Base-by-base conservation (phyloP, 2,329 filamentous ascomycete species). In the Catunica adiposa region DNA sequence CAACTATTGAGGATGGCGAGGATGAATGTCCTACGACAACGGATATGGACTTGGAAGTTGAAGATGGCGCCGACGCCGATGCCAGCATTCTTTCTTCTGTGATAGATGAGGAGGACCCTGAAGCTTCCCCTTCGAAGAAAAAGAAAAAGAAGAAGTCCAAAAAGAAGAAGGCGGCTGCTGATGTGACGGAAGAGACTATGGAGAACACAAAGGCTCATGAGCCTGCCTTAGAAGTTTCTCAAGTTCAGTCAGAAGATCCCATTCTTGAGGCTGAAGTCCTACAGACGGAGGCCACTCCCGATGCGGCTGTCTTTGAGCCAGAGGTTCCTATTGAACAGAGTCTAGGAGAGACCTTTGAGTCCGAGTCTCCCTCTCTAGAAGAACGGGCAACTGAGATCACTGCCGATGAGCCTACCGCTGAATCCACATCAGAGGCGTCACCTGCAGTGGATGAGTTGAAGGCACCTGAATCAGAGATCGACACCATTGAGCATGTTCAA, bases 321-420 rank as follows among this genome's bases (percentile, higher is more conserved):
- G 14, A 22, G n/a, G 31, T 22, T 20, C 23, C 6, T n/a, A 46
- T 38, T 25, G 54, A 56, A 4, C n/a, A n/a, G n/a, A n/a, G n/a
- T n/a, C n/a, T n/a, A n/a, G n/a, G n/a, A n/a, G n/a, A n/a, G n/a
- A n/a, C n/a, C n/a, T n/a, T n/a, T n/a, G n/a, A n/a, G n/a, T n/a
- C 47, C 40, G 11, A n/a, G 20, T 22, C n/a, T n/a, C n/a, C 34
- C 50, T 11, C 52, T 26, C 50, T 34, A n/a, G 55, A 59, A 23
- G 56, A 59, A n/a, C 5, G 54, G 14, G n/a, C 56, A 46, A 23
- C 53, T 44, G 54, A 42, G 23, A 56, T 40, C 25, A 50, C 42
- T 34, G n/a, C 15, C 20, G 22, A 40, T 26, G 53, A 57, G 26
- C 22, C 31, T 1, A 48, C 31, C 8, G 23, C 52, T 14, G 50